Evolutionary conservation across 2,329 filamentous ascomycete species (phyloP).

Genomic region (Septoria linicola): DNA sequence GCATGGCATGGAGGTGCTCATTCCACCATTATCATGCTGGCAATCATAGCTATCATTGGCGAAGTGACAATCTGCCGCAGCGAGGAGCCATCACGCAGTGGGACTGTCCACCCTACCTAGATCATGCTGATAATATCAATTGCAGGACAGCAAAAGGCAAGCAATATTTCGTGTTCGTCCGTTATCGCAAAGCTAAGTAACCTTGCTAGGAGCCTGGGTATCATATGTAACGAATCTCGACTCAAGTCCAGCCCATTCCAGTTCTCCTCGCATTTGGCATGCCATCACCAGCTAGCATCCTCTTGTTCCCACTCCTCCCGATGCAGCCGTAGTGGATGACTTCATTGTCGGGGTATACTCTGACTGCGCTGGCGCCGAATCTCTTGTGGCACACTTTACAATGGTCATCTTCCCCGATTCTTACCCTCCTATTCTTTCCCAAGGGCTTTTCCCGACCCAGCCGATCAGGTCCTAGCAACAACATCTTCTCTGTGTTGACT

Average conservation of each 20-base stretch:
- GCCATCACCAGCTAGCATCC: conserved; percentile 17
- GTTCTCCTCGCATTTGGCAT: conserved; percentile 2
- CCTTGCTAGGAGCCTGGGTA: background rate
- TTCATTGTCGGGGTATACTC: conserved; percentile 72
- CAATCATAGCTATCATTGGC: no score
- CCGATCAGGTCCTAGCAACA: conserved; percentile 72
- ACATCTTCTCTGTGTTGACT: conserved; percentile 69
- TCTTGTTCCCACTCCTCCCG: conserved; percentile 24
- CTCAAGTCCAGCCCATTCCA: conserved; percentile 6
- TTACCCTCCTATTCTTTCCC: conserved; percentile 65
- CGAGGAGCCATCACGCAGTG: no score
- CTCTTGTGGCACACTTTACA: conserved; percentile 93
- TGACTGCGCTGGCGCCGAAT: conserved; percentile 84
- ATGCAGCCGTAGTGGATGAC: conserved; percentile 54
- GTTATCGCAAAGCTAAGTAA: no score
- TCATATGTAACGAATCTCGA: background rate
- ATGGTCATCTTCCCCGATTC: conserved; percentile 81
- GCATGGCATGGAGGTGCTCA: no score
- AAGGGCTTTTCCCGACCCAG: conserved; percentile 56
- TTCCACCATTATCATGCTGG: no score
- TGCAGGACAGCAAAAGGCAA: no score
- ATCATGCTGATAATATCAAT: no score
- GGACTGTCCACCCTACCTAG: no score
- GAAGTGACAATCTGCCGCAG: no score
- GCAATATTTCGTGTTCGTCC: no score